Conservation (phyloP, 2,329 filamentous ascomycete species). For the Penicillium sumatraense region DNA sequence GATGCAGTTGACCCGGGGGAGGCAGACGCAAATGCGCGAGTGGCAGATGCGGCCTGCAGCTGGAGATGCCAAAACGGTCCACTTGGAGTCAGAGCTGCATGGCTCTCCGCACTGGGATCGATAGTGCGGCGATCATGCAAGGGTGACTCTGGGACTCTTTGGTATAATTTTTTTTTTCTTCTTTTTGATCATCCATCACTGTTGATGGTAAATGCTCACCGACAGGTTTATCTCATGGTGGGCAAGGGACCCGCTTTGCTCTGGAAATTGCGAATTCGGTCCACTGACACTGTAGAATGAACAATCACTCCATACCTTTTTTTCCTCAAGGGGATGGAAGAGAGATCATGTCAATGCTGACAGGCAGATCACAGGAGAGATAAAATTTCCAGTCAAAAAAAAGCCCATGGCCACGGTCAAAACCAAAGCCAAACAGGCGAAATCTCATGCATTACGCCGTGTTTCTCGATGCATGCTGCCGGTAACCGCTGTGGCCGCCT, state of each 20-base stretch:
- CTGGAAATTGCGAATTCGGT: background rate
- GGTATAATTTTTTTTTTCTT: too few relatives aligned
- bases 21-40: conserved; percentile 9
- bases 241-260: background rate
- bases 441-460: background rate
- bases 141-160: conserved; percentile 9
- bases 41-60: conserved; percentile 16
- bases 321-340: background rate
- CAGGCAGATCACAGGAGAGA: background rate
- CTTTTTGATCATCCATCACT: too few relatives aligned
- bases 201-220: background rate
- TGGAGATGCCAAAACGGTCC: conserved; percentile 22
- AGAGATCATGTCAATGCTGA: background rate
- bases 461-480: conserved; percentile 1
- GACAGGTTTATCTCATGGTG: background rate
- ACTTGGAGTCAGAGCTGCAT: conserved; percentile 11
- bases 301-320: conserved; percentile 6
- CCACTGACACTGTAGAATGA: background rate
- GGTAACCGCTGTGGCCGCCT: conserved; percentile 4
- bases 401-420: too few relatives aligned
- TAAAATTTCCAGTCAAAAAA: background rate
- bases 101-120: conserved; percentile 10
- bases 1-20: conserved; percentile 1
- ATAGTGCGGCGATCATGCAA: conserved; percentile 26
- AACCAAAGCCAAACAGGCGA: background rate